A percentile compares a stretch with the other conserved stretches of the same genome.
phyloP scores from a whole-genome alignment of 2,329 filamentous ascomycete species.

The Fusarium nematophilum region DNA sequence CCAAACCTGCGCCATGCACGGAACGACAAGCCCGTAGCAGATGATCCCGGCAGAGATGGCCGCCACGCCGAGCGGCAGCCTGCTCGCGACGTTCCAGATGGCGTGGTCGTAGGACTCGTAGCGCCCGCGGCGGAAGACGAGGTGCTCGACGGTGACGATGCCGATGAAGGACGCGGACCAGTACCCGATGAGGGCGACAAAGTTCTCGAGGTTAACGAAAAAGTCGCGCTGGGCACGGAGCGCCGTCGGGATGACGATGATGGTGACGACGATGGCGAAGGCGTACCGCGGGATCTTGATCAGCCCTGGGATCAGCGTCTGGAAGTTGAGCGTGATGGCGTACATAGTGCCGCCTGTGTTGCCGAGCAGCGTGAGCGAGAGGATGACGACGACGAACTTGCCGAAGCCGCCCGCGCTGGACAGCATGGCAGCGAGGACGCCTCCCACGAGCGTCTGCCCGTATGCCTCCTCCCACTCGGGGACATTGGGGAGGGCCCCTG shows the following conservation, averaged over 20 bases:
- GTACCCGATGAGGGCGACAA: slow-evolving; percentile 67
- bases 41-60: slow-evolving; percentile 59
- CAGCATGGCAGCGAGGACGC: slow-evolving; percentile 70
- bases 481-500: slow-evolving; percentile 66
- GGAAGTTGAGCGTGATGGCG: slow-evolving; percentile 72
- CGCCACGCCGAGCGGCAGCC: slow-evolving; percentile 59
- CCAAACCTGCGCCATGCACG: slow-evolving; percentile 71
- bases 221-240: slow-evolving; percentile 67
- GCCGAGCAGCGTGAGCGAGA: slow-evolving; percentile 67
- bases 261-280: slow-evolving; percentile 68
- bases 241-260: slow-evolving; percentile 68
- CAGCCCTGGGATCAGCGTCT: slow-evolving; percentile 68
- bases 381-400: slow-evolving; percentile 69
- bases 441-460: slow-evolving; percentile 64
- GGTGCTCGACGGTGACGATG: slow-evolving; percentile 60
- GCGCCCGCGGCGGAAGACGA: slow-evolving; percentile 59
- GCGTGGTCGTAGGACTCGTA: slow-evolving; percentile 58
- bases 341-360: slow-evolving; percentile 71
- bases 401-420: slow-evolving; percentile 68
- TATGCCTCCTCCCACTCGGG: slow-evolving; percentile 67
- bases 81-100: slow-evolving; percentile 59
- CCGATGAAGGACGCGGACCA: slow-evolving; percentile 67
- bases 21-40: slow-evolving; percentile 65
- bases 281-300: slow-evolving; percentile 66
- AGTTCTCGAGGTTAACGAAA: slow-evolving; percentile 68